A percentile compares a stretch with the other conserved stretches of the same genome.
Evolutionary conservation across 163 green algal species (phyloP).

Genomic region (Chloroidium sp.): DNA sequence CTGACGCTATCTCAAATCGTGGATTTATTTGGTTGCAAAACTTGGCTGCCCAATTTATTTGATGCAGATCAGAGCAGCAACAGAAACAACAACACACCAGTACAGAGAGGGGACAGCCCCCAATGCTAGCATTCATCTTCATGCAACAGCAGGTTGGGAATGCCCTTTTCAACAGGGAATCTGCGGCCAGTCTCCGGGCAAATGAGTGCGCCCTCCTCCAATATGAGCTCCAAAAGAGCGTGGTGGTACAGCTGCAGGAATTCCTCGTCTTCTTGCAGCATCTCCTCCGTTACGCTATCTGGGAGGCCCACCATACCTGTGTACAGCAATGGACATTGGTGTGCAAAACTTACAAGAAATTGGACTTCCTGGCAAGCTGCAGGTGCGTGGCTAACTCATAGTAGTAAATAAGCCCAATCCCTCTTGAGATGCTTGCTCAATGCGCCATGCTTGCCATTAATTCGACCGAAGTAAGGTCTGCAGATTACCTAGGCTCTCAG

Average conservation of each 20-base stretch:
- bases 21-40: too few species aligned
- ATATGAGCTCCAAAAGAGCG: constrained; percentile 81
- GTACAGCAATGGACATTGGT: neutral
- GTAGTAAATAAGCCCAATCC: too few species aligned
- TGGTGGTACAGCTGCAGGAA: constrained; percentile 89
- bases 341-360: too few species aligned
- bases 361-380: too few species aligned
- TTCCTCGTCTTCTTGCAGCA: constrained; percentile 61
- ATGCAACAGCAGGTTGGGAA: constrained; percentile 94
- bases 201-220: constrained; percentile 81
- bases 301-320: constrained; percentile 47
- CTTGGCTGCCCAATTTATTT: too few species aligned
- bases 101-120: neutral
- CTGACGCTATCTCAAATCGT: too few species aligned
- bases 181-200: constrained; percentile 86
- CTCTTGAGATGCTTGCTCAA: too few species aligned
- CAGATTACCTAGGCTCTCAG: constrained; percentile 44
- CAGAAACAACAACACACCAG: neutral
- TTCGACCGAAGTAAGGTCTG: too few species aligned
- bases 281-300: constrained; percentile 36
- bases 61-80: neutral
- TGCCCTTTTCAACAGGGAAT: constrained; percentile 83
- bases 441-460: too few species aligned
- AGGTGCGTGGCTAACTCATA: too few species aligned
- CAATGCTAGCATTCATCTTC: constrained; percentile 70